These are phyloP conservation scores for Xylogone sp. DNA, from an alignment of 2,329 filamentous ascomycete species.

Conservation along the genomic window DNA sequence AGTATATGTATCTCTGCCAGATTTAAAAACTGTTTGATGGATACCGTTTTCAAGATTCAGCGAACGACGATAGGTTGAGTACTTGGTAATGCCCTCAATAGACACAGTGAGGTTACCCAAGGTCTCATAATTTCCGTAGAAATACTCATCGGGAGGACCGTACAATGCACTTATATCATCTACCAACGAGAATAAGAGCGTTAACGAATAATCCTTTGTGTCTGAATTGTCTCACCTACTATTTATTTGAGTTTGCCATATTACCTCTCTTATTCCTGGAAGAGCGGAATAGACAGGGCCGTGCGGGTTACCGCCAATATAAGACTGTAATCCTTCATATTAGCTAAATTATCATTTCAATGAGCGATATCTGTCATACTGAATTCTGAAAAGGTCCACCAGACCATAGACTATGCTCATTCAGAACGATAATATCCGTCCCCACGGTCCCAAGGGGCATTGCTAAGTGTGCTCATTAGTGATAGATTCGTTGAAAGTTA, in stretches of 20 bases:
- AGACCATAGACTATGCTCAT: conserved; percentile 34
- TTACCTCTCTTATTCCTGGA: conserved; percentile 1
- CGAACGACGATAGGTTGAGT: conserved; percentile 31
- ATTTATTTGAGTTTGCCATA: conserved; percentile 1
- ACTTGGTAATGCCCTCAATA: conserved; percentile 25
- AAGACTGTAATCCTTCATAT: conserved; percentile 27
- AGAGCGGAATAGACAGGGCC: conserved; percentile 29
- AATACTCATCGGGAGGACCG: conserved; percentile 30
- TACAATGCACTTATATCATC: conserved; percentile 40
- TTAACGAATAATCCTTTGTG: conserved; percentile 12
- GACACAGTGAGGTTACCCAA: conserved; percentile 39
- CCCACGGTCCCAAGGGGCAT: background rate
- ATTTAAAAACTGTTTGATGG: conserved; percentile 28
- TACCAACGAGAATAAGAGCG: conserved; percentile 41
- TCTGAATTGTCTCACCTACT: background rate
- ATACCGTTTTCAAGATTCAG: conserved; percentile 39
- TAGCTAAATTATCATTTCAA: background rate
- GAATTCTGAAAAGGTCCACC: conserved; percentile 41
- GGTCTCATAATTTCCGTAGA: conserved; percentile 41
- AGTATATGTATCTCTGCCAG: background rate
- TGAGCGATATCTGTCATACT: conserved; percentile 20
- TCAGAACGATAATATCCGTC: background rate
- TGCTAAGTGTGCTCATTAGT: background rate
- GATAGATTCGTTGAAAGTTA: background rate
- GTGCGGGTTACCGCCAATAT: conserved; percentile 41